phyloP scores from a whole-genome alignment of 192 early-diverging fungal genomes.

The Allomyces javanicus region DNA sequence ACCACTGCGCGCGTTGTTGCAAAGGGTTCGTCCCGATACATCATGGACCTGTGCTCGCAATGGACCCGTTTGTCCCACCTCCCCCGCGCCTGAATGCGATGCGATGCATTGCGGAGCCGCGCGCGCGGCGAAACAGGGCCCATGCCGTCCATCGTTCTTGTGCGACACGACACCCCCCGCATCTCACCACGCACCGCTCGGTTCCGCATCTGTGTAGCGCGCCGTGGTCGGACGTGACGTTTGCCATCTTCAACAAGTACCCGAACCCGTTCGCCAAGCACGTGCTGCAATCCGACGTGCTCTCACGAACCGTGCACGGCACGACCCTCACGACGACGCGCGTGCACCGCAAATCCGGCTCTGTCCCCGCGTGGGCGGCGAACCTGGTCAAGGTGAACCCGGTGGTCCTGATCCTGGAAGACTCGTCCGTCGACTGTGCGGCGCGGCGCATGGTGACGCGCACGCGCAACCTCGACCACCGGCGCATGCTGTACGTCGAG shows the following conservation, averaged over 20 bases:
- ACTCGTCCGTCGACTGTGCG: conserved; percentile 59
- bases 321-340: conserved; percentile 64
- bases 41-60: too few relatives aligned
- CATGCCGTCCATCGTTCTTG: too few relatives aligned
- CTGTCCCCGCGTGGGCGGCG: conserved; percentile 71
- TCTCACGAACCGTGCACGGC: conserved; percentile 63
- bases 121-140: too few relatives aligned
- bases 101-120: too few relatives aligned
- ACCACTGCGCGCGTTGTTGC: too few relatives aligned
- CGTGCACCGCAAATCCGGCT: conserved; percentile 72
- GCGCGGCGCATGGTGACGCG: conserved; percentile 57
- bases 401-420: conserved; percentile 82
- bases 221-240: conserved; percentile 66
- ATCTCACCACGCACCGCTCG: background rate
- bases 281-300: conserved; percentile 80
- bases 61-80: too few relatives aligned
- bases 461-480: conserved; percentile 82
- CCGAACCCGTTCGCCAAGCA: conserved; percentile 95
- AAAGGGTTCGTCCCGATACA: too few relatives aligned
- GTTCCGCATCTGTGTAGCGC: conserved; percentile 8
- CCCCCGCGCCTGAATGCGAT: too few relatives aligned
- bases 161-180: background rate
- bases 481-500: conserved; percentile 77
- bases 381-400: conserved; percentile 53
- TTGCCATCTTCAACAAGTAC: conserved; percentile 83